Base-by-base conservation (phyloP, 139 green algal species). In the Coelastrella sp. region DNA sequence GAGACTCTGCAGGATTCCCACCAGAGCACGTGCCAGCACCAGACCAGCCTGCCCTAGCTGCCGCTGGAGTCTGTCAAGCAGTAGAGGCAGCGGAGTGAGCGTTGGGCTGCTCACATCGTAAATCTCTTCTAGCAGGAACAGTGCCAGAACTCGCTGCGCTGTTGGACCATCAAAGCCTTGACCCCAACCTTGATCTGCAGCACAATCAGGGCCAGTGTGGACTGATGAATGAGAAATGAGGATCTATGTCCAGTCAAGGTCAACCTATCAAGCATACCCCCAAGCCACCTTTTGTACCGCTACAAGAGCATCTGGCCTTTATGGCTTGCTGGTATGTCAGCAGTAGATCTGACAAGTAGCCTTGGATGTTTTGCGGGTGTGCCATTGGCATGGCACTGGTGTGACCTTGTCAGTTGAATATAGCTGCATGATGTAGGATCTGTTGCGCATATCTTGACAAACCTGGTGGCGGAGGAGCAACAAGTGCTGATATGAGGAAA, bases 401-500 rank as follows among this genome's bases (percentile, higher is more conserved):
- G n/a, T n/a, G n/a, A n/a, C n/a, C n/a, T n/a, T n/a, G n/a, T 57
- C 13, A 57, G 1, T 57, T 15, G 17, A 57, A 15, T 15, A 57
- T 23, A 57, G 48, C 48, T 15, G 48, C 2, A 57, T 2, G 17
- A 57, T 2, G 48, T 23, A 57, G 48, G 48, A 23, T 11, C 17
- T n/a, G n/a, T 11, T 57, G 48, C 2, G 48, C 48, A 57, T 23
- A 64, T 21, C 27, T 21, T 21, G 27, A 34, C 53, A n/a, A 32
- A 64, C 53, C 5, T 37, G 27, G 8, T 45, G 75, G 75, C 15
- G 75, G 75, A 15, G 75, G 75, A 11, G 53, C 75, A 34, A 82
- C 75, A 8, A 82, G 53, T 19, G 75, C 75, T 71, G 75, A 71
- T 25, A 69, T 53, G 2, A 82, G 75, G 75, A 82, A 66, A n/a